These are phyloP conservation scores for Claviceps sp. DNA, from an alignment of 2,329 filamentous ascomycete genomes.

Conservation along the genomic window DNA sequence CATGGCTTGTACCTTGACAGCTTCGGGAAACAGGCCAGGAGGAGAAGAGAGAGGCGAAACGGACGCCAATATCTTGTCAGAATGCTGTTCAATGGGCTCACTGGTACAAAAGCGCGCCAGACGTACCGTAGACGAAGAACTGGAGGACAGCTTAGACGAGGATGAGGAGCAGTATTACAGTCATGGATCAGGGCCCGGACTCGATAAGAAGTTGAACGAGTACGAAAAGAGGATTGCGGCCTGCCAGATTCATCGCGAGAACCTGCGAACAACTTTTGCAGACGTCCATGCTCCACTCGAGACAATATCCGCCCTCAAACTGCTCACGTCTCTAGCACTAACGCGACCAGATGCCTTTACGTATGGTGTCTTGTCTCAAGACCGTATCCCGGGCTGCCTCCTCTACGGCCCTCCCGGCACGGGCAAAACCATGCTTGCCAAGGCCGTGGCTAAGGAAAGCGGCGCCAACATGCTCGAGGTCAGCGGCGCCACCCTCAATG, in stretches of 20 bases:
- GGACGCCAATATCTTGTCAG: constrained; percentile 15
- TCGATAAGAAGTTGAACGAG: constrained; percentile 42
- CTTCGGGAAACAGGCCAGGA: constrained; percentile 10
- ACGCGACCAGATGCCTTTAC: constrained; percentile 86
- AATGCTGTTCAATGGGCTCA: constrained; percentile 20
- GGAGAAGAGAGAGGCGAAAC: not conserved
- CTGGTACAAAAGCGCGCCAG: constrained; percentile 19
- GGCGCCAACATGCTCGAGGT: constrained; percentile 71
- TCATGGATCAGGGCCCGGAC: constrained; percentile 14
- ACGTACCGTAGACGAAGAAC: constrained; percentile 17
- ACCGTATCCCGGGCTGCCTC: constrained; percentile 80
- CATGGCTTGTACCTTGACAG: constrained; percentile 20
- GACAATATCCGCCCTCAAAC: constrained; percentile 77
- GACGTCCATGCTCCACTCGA: constrained; percentile 74
- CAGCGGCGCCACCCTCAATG: constrained; percentile 80
- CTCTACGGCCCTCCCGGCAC: constrained; percentile 81
- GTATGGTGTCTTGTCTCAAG: constrained; percentile 82
- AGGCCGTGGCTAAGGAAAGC: constrained; percentile 54
- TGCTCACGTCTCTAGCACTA: constrained; percentile 76
- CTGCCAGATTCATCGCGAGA: constrained; percentile 68
- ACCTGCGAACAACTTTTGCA: constrained; percentile 74
- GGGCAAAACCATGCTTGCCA: constrained; percentile 57
- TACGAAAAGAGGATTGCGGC: constrained; percentile 74
- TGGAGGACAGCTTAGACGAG: constrained; percentile 11
- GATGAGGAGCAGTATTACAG: constrained; percentile 13